Evolutionary conservation across 2,329 filamentous ascomycete species (phyloP), one percentile per base, ranked within the genome.

Genomic region (Pseudodiploospora longispora): DNA sequence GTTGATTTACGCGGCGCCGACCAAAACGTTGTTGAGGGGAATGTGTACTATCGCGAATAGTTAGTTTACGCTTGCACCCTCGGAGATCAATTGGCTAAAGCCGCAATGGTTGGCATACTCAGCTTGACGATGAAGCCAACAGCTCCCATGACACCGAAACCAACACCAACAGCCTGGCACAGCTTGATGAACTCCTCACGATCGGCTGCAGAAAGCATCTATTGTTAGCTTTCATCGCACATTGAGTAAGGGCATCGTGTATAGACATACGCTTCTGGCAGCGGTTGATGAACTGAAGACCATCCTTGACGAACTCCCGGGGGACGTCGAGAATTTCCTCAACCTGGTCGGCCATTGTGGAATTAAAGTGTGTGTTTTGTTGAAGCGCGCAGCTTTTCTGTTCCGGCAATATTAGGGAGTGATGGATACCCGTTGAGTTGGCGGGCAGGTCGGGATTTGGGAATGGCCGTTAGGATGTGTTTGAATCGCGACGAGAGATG

Each of bases 71-170:
- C 19, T 3, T 19, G 19, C 19, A 19, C 19, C 19, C 19, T 19
- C 19, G 2, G 19, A 19, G 37, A 39, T 27, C 38, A 32, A 34
- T 38, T 33, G 35, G 31, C 1, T 4, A n/a, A 12, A n/a, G 36
- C 5, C 28, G 19, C 10, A n/a, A 27, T 9, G 27, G 28, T 30
- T 30, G 8, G 52, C 75, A 40, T 70, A 82, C 78, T 81, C 59
- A 85, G 72, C 73, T 85, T 84, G 60, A 85, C 79, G 50, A 85
- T 64, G 65, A 83, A 85, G 50, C 81, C 81, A 46, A 84, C 81
- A 39, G 78, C 77, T 50, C 80, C 80, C 80, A 83, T 84, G 64
- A 84, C 75, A 50, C 85, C 63, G 67, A 85, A 85, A 47, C 82
- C 82, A 50, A 83, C 74, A 47, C 80, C 82, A 50, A 85, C 81